A percentile compares a stretch with the other conserved stretches of the same genome.
These are phyloP conservation scores for Malassezia cuniculi DNA, from an alignment of 1,284 basidiomycete genomes.

Conservation along the genomic window DNA sequence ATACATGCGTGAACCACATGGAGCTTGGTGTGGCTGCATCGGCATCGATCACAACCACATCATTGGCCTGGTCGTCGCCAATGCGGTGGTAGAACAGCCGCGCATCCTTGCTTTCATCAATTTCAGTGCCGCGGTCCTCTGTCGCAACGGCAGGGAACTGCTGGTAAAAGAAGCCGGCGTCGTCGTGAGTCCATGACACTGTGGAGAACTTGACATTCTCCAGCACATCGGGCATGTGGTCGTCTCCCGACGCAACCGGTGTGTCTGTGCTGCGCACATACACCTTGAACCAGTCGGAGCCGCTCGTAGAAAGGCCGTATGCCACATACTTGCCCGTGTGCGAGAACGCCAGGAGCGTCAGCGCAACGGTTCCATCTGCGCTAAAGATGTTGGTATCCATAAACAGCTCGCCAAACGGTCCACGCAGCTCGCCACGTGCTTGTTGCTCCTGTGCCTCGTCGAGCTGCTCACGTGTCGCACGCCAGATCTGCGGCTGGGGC, in stretches of 20 bases:
- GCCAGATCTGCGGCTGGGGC: constrained; percentile 35
- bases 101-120: constrained; percentile 37
- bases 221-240: constrained; percentile 29
- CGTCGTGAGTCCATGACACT: constrained; percentile 35
- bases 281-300: constrained; percentile 39
- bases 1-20: constrained; percentile 31
- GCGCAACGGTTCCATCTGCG: constrained; percentile 36
- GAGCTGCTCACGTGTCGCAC: constrained; percentile 24
- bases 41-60: constrained; percentile 32
- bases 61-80: constrained; percentile 32
- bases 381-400: constrained; percentile 40
- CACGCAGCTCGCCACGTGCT: constrained; percentile 13
- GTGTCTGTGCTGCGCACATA: constrained; percentile 30
- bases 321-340: constrained; percentile 35
- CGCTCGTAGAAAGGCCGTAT: constrained; percentile 38
- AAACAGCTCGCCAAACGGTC: constrained; percentile 32
- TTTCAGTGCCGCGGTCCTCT: constrained; percentile 39
- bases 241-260: constrained; percentile 33
- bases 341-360: constrained; percentile 31
- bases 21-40: constrained; percentile 26
- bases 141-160: constrained; percentile 26
- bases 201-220: constrained; percentile 37
- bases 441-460: constrained; percentile 13
- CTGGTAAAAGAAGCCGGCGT: constrained; percentile 42
- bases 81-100: constrained; percentile 39